phyloP scores from a whole-genome alignment of 768 basidiomycete genomes.

The Suillus paluster region DNA sequence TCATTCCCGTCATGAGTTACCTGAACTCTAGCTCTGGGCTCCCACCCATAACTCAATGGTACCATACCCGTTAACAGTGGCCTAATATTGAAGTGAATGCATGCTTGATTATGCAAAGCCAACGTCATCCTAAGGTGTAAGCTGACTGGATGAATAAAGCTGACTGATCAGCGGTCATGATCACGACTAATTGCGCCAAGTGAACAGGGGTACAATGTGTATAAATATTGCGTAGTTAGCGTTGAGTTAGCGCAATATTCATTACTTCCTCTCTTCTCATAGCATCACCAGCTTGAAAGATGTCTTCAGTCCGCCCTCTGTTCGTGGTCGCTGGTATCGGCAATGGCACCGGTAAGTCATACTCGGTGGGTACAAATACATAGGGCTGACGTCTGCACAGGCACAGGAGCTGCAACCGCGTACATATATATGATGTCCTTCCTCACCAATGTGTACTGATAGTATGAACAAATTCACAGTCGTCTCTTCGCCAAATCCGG shows the following conservation, averaged over 20 bases:
- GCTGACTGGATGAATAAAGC: background rate
- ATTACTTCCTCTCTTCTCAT: background rate
- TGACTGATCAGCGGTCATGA: background rate
- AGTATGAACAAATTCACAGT: constrained; percentile 34
- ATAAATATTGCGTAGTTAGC: constrained; percentile 16
- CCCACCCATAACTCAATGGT: background rate
- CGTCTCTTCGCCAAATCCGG: constrained; percentile 65
- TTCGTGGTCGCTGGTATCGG: constrained; percentile 63
- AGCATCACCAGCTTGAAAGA: constrained; percentile 11
- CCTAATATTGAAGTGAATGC: background rate
- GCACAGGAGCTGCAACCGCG: constrained; percentile 66
- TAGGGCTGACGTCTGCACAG: constrained; percentile 26
- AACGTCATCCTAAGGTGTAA: background rate
- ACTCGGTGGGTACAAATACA: background rate
- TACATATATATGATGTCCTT: constrained; percentile 32
- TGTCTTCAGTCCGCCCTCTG: constrained; percentile 48
- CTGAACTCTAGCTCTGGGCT: background rate
- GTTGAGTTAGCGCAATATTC: background rate
- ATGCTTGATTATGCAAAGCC: background rate
- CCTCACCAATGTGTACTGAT: background rate
- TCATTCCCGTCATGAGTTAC: background rate
- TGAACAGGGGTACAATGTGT: background rate
- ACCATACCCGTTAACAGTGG: background rate
- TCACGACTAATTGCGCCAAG: background rate
- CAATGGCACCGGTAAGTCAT: constrained; percentile 39